phyloP scores from a whole-genome alignment of 164 flowering plant genomes.

The Kalanchoe fedtschenkoi region DNA sequence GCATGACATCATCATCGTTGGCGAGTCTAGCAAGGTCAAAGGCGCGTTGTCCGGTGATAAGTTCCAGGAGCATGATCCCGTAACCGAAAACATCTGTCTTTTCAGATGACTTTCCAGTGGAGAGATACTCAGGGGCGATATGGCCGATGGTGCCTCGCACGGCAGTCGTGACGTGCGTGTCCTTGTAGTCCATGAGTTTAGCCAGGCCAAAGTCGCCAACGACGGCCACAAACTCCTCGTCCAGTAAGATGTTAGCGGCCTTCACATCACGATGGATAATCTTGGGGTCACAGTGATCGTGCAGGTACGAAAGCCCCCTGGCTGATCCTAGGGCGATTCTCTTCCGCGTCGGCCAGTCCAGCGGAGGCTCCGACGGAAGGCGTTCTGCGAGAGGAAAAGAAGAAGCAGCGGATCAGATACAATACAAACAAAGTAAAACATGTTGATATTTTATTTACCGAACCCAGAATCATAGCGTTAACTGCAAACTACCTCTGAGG shows the following conservation, averaged over 20 bases:
- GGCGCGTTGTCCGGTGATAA: conserved; percentile 88
- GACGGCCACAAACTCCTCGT: conserved; percentile 94
- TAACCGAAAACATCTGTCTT: conserved; percentile 94
- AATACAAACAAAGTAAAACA: not conserved
- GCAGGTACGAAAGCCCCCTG: conserved; percentile 84
- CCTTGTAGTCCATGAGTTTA: conserved; percentile 92
- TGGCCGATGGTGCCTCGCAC: conserved; percentile 96
- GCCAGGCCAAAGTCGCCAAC: conserved; percentile 97
- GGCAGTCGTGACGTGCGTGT: conserved; percentile 93
- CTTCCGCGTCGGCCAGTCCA: conserved; percentile 78
- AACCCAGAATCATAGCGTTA: not conserved
- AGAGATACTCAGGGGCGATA: conserved; percentile 89
- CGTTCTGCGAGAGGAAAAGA: conserved; percentile 40
- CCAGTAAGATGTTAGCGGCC: conserved; percentile 88
- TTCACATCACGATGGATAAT: conserved; percentile 94
- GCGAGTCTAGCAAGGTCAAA: conserved; percentile 96
- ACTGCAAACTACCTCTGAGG: conserved; percentile 33
- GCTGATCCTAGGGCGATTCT: conserved; percentile 85
- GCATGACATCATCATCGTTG: conserved; percentile 92
- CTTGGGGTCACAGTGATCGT: conserved; percentile 94
- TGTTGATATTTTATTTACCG: too few species aligned
- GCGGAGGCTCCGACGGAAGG: conserved; percentile 53
- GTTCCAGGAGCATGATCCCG: conserved; percentile 92
- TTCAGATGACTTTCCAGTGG: conserved; percentile 86
- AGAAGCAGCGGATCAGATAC: not conserved